These are phyloP conservation scores for Oryza brachyantha DNA, from an alignment of 176 grass and related monocot species.

Conservation along the genomic window DNA sequence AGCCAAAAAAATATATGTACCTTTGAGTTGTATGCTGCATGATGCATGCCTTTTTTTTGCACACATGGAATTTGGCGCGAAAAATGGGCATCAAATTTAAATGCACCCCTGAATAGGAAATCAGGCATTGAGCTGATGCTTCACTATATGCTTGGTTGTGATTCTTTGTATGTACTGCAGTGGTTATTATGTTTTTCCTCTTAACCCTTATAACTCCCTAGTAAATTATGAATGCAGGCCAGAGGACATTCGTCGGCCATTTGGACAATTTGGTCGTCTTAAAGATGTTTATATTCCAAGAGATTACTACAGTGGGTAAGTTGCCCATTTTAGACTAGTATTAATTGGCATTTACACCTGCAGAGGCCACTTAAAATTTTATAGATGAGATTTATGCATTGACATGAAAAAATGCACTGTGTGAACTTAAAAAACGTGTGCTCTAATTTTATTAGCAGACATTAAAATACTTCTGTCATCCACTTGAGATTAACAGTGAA, in stretches of 20 bases:
- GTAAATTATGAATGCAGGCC: slow-evolving; percentile 48
- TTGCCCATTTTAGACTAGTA: not conserved
- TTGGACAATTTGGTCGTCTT: slow-evolving; percentile 87
- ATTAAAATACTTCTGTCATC: slow-evolving; percentile 52
- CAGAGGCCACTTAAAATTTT: not conserved
- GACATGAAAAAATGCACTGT: not conserved
- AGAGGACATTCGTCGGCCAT: slow-evolving; percentile 81
- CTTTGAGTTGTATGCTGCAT: not conserved
- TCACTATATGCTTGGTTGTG: not conserved
- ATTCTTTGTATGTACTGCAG: not conserved
- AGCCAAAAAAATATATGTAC: not conserved
- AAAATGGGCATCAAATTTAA: not conserved
- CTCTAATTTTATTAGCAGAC: slow-evolving; percentile 25
- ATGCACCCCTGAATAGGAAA: not conserved
- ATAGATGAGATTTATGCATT: not conserved
- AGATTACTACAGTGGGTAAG: slow-evolving; percentile 95
- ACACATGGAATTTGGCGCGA: not conserved
- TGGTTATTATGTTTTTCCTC: not conserved
- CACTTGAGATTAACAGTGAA: slow-evolving; percentile 63
- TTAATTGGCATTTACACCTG: not conserved
- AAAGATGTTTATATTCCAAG: slow-evolving; percentile 92
- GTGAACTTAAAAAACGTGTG: not conserved
- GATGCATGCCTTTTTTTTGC: not conserved
- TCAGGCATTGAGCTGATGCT: not conserved
- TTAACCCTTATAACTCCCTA: not conserved